Percentiles rank a stretch among this genome's conserved stretches.
Conservation (phyloP, 2,329 filamentous ascomycete genomes). For the Colletotrichum zoysiae region DNA sequence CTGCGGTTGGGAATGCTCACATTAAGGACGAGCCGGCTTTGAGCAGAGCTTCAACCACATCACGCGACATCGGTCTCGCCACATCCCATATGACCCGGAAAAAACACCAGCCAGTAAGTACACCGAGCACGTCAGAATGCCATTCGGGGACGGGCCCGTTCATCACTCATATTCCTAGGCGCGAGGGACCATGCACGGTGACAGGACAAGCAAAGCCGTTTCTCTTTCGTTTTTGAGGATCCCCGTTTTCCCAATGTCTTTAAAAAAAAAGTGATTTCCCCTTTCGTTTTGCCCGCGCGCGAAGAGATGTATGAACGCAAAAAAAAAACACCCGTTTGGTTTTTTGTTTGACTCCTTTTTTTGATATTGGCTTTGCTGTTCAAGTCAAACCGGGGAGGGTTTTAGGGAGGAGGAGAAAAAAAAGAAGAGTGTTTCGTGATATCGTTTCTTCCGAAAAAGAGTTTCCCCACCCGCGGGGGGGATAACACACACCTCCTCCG, state of each 20-base stretch:
- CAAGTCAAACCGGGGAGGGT: constrained; percentile 28
- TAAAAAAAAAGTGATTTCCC: constrained; percentile 26
- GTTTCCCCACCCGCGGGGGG: not conserved
- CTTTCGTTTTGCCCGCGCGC: constrained; percentile 15
- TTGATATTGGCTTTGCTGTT: constrained; percentile 37
- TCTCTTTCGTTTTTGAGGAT: constrained; percentile 38
- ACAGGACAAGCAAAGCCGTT: constrained; percentile 31
- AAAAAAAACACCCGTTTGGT: constrained; percentile 20
- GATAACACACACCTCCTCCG: constrained; percentile 30
- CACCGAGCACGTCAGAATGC: not conserved
- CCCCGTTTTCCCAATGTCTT: constrained; percentile 29
- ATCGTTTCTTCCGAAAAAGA: constrained; percentile 32
- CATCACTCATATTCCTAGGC: constrained; percentile 1
- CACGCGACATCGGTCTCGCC: not conserved
- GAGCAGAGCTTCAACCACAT: not conserved
- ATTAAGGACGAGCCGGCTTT: too few relatives aligned
- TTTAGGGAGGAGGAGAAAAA: not conserved
- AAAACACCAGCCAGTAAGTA: not conserved
- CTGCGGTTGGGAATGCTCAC: not conserved
- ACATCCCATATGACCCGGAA: not conserved
- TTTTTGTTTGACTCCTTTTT: constrained; percentile 42
- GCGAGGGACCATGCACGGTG: not conserved
- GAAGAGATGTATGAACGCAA: constrained; percentile 33
- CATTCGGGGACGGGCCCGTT: not conserved
- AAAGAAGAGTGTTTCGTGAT: constrained; percentile 29